A percentile compares a stretch with the other conserved stretches of the same genome.
Conservation (phyloP, 2,329 filamentous ascomycete genomes). For the Beauveria sp. region DNA sequence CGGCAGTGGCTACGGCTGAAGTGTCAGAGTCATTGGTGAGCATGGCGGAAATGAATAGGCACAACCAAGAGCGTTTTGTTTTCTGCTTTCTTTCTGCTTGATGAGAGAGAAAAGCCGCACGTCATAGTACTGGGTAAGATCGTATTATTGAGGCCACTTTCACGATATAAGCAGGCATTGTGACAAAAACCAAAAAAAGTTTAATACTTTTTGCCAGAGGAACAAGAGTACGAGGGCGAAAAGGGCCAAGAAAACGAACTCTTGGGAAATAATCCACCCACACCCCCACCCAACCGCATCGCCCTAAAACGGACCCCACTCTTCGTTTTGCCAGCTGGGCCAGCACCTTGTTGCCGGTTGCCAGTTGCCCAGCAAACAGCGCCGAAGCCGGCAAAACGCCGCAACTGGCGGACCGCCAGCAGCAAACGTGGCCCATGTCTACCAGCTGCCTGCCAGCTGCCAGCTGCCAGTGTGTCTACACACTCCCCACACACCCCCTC, state of each 20-base stretch:
- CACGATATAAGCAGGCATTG: too few species aligned
- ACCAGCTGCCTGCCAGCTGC: background rate
- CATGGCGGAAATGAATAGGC: background rate
- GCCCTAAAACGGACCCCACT: background rate
- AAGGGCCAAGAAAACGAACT: too few species aligned
- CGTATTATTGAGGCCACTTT: too few species aligned
- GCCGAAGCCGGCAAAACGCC: background rate
- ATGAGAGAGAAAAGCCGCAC: background rate
- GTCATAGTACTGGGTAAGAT: background rate
- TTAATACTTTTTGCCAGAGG: too few species aligned
- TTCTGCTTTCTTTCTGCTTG: background rate
- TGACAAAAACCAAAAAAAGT: too few species aligned
- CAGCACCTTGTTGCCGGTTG: too few species aligned
- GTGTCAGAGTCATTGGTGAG: background rate
- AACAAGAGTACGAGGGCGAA: too few species aligned
- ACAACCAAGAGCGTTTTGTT: background rate
- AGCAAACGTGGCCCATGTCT: background rate
- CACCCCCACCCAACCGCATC: background rate
- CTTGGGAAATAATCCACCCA: background rate
- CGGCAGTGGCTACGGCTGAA: background rate
- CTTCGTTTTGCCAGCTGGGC: slow-evolving; percentile 3
- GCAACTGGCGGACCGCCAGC: background rate
- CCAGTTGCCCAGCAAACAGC: background rate
- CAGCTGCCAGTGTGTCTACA: background rate
- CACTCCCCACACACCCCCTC: background rate